Base-by-base conservation (phyloP, 257 asterid species). In the Orobanche coerulescens region DNA sequence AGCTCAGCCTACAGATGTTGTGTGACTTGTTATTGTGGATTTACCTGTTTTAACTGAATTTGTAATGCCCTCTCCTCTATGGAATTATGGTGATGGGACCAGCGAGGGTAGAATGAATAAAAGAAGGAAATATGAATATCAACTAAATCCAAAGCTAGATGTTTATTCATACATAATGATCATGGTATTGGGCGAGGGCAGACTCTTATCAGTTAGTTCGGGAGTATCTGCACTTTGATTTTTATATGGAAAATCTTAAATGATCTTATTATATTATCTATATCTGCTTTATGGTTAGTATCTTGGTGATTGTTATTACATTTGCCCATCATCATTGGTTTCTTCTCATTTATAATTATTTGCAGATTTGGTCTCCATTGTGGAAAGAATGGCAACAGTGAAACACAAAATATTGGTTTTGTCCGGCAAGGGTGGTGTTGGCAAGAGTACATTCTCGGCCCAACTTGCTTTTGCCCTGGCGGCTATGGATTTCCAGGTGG, bases 401-500 rank as follows among this genome's bases (percentile, higher is more conserved):
- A 87, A 87, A 64, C 96, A 87, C 82, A 87, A 87, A 78, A 85
- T 87, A 70, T 76, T 87, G 44, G 87, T 87, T 24, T 66, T 87
- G 10, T 87, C 96, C 15, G 94, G 96, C 49, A 87, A 87, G 46
- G 96, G 96, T 14, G 96, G 96, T 37, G 96, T 87, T 26, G 96
- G 96, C 68, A 87, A 87, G 86, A 87, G 94, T 66, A 87, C 96
- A 13, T 78, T 84, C 72, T 80, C 94, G 0, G 89, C 96, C 19
- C 96, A 84, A 65, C 96, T 87, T 52, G 71, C 96, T 37, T 87
- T 75, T 54, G 85, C 92, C 34, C 77, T 87, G 9, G 87, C 89
- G 6, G 75, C 81, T 14, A 85, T 68, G 94, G 87, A 82, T 73
- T 87, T 76, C 68, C 85, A 79, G 58, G 96, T 87, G 0, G 96